Conservation (phyloP, 164 flowering plant genomes). For the Magnolia officinalis region DNA sequence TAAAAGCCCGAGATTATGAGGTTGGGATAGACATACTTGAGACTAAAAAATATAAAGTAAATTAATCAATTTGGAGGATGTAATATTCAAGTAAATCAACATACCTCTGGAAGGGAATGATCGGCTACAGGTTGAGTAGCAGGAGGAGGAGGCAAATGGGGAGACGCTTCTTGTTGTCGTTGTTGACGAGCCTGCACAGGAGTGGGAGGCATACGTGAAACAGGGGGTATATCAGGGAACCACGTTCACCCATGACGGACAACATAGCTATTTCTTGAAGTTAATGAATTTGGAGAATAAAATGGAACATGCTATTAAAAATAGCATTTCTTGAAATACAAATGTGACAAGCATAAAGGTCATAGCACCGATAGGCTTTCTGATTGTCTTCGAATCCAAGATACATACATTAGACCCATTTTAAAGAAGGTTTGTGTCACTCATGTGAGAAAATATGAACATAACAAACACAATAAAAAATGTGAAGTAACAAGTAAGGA, state of each 20-base stretch:
- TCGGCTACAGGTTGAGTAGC: too few relatives aligned
- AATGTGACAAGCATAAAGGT: neutral
- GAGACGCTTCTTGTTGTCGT: neutral
- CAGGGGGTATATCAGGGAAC: too few relatives aligned
- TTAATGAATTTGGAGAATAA: too few relatives aligned
- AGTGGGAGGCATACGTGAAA: neutral
- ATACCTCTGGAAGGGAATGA: neutral
- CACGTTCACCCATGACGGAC: too few relatives aligned
- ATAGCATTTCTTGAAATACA: neutral
- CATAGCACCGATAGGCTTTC: neutral
- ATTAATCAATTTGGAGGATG: neutral
- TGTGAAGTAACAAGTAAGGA: too few relatives aligned
- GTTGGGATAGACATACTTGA: neutral
- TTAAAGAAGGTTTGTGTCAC: neutral
- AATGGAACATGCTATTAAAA: neutral
- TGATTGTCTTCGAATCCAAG: neutral
- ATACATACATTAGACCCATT: neutral
- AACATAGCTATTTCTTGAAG: too few relatives aligned
- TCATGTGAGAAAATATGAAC: too few relatives aligned
- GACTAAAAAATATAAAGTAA: neutral
- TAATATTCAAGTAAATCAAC: neutral
- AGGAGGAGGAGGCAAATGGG: too few relatives aligned
- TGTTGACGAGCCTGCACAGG: neutral
- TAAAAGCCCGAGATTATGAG: neutral
- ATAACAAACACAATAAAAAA: too few relatives aligned